Percentiles rank a stretch among this genome's conserved stretches.
Evolutionary conservation across 1,139 yeast species (phyloP).

Genomic region (Zygosaccharomyces sapae): DNA sequence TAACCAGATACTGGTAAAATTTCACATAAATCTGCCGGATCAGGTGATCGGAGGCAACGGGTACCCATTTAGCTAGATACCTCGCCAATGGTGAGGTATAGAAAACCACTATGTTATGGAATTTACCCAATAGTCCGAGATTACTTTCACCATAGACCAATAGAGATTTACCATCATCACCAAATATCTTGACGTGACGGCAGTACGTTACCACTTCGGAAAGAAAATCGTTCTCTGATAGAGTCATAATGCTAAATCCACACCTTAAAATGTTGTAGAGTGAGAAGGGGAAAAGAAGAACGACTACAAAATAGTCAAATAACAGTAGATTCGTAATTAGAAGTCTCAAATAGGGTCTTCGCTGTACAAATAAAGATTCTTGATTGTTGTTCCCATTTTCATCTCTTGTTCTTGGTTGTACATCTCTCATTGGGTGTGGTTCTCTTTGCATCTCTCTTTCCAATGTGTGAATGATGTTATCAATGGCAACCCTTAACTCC

Average conservation of each 20-base stretch:
- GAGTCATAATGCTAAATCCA: conserved; percentile 30
- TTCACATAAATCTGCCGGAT: conserved; percentile 11
- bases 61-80: conserved; percentile 6
- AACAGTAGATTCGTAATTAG: conserved; percentile 27
- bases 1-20: conserved; percentile 16
- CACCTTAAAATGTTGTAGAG: conserved; percentile 30
- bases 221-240: conserved; percentile 30
- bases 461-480: conserved; percentile 16
- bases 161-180: conserved; percentile 16
- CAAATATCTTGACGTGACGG: conserved; percentile 19
- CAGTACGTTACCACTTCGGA: conserved; percentile 25
- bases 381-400: conserved; percentile 4
- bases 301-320: conserved; percentile 31
- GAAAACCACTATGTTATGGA: conserved; percentile 31
- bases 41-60: conserved; percentile 4
- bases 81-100: conserved; percentile 24
- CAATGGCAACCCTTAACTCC: conserved; percentile 17
- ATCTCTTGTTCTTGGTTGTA: background rate
- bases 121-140: conserved; percentile 30
- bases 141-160: conserved; percentile 13
- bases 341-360: conserved; percentile 25
- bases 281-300: conserved; percentile 33
- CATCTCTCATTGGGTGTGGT: conserved; percentile 1
- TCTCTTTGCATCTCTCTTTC: conserved; percentile 14
- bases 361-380: conserved; percentile 22